Conservation (phyloP, 2,329 filamentous ascomycete genomes). For the Fusarium nygamai region DNA sequence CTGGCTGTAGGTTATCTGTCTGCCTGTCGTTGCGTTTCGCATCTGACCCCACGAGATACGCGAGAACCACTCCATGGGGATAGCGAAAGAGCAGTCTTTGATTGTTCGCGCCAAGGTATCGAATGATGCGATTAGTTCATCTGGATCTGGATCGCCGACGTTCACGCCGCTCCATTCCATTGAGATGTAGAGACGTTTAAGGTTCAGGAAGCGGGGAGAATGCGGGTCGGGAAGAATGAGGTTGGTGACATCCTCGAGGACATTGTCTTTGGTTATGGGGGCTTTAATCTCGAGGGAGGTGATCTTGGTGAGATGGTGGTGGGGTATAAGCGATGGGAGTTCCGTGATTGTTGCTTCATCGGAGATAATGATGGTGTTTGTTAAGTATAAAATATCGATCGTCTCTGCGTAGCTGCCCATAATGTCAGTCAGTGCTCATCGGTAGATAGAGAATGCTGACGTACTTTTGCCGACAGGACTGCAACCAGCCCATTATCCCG, state of each 20-base stretch:
- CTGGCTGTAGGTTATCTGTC: background rate
- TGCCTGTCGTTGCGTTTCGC: accelerated
- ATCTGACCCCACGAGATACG: background rate
- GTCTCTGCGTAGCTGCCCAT: conserved; percentile 1
- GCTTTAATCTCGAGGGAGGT: conserved; percentile 11
- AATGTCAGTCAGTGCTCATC: background rate
- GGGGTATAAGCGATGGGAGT: background rate
- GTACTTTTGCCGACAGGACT: conserved; percentile 9
- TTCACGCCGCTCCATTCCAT: background rate
- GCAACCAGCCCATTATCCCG: background rate
- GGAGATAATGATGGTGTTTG: background rate
- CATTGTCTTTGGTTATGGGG: background rate
- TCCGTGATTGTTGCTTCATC: background rate
- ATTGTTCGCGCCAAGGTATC: background rate
- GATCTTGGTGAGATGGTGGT: background rate
- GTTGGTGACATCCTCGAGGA: background rate
- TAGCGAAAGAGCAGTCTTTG: background rate
- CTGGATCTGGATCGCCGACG: background rate
- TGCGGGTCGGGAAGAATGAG: background rate
- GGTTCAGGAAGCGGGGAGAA: background rate
- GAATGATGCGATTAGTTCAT: background rate
- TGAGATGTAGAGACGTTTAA: background rate
- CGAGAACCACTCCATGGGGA: background rate
- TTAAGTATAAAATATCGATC: background rate
- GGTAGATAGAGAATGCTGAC: background rate